Conservation (phyloP, 2,329 filamentous ascomycete genomes). For the Fusarium metavorans region DNA sequence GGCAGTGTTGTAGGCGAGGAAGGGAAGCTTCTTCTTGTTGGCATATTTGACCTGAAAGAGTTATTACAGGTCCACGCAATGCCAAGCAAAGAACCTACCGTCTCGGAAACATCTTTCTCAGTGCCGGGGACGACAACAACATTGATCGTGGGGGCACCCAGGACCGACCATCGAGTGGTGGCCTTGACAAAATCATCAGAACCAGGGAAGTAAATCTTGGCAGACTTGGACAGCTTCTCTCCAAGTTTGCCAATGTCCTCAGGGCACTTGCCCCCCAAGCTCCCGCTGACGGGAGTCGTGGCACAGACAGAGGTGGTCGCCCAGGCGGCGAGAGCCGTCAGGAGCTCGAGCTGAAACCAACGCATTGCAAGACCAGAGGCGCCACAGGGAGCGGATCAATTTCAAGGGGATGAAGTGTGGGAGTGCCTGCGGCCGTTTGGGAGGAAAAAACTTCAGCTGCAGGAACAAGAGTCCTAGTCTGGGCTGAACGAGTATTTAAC, state of each 20-base stretch:
- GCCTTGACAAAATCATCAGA: conserved; percentile 53
- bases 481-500: conserved; percentile 29
- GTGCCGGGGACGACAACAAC: conserved; percentile 60
- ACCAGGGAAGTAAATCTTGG: conserved; percentile 57
- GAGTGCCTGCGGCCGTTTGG: not conserved
- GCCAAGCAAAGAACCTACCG: conserved; percentile 46
- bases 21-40: conserved; percentile 59
- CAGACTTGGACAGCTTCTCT: conserved; percentile 50
- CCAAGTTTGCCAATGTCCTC: conserved; percentile 40
- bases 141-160: conserved; percentile 56
- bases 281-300: conserved; percentile 20
- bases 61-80: not conserved
- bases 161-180: conserved; percentile 59
- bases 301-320: conserved; percentile 38
- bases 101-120: conserved; percentile 62
- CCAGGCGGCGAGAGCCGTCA: conserved; percentile 45
- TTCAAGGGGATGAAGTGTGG: not conserved
- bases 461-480: conserved; percentile 3
- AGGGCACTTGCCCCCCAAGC: conserved; percentile 33
- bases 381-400: not conserved
- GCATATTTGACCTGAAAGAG: conserved; percentile 54
- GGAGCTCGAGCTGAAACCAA: conserved; percentile 36
- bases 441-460: not conserved
- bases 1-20: conserved; percentile 64
- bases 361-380: conserved; percentile 18